Evolutionary conservation across 1,139 yeast species (phyloP).

Genomic region (Sugiyamaella xylanicola): DNA sequence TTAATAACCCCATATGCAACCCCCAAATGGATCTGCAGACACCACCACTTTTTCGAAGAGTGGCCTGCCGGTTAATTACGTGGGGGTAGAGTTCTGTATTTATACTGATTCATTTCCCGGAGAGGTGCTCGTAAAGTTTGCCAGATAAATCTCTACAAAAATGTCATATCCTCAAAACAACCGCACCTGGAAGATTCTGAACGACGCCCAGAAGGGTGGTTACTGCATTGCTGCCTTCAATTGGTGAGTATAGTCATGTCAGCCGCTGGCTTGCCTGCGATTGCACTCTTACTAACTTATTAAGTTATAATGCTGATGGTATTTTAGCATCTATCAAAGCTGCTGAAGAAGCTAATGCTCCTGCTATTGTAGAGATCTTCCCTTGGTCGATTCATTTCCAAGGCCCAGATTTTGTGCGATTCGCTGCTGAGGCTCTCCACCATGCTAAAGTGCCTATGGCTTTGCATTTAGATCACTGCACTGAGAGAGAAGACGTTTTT

Average conservation of each 20-base stretch:
- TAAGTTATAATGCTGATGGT: constrained; percentile 35
- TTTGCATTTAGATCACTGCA: constrained; percentile 38
- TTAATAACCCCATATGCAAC: not conserved
- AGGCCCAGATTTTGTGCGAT: constrained; percentile 33
- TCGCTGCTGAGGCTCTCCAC: constrained; percentile 33
- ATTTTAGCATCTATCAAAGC: constrained; percentile 35
- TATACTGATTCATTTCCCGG: not conserved
- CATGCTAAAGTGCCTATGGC: constrained; percentile 36
- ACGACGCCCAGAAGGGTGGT: constrained; percentile 32
- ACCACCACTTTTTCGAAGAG: not conserved
- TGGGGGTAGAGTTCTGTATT: constrained; percentile 8
- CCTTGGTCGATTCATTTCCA: constrained; percentile 39
- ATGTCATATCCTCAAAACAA: constrained; percentile 28
- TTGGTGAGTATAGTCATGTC: constrained; percentile 22
- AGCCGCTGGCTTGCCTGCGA: not conserved
- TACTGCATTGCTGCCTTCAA: constrained; percentile 37
- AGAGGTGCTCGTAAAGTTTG: not conserved
- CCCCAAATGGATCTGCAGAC: not conserved
- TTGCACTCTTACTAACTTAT: not conserved
- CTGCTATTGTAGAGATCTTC: constrained; percentile 38
- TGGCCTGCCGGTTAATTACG: constrained; percentile 1
- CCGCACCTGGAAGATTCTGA: constrained; percentile 34
- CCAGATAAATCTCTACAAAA: not conserved
- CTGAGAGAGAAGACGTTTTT: constrained; percentile 31
- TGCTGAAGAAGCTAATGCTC: constrained; percentile 34